A percentile compares a stretch with the other conserved stretches of the same genome.
Conservation (phyloP, 139 green algal species). For the Ostreobium quekettii region DNA sequence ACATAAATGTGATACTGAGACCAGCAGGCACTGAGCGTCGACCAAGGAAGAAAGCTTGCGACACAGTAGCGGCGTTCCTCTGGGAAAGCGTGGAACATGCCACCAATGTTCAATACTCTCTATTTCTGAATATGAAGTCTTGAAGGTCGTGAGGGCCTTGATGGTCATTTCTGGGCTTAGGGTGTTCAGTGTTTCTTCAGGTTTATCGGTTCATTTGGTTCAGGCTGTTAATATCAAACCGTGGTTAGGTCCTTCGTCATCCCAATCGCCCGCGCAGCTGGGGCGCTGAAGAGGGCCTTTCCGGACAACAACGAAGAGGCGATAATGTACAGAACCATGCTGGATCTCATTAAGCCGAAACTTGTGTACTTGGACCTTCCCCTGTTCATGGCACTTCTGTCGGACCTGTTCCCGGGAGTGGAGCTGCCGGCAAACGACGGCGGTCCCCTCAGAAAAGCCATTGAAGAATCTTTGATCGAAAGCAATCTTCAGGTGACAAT, state of each 20-base stretch:
- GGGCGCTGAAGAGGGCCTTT: constrained; percentile 63
- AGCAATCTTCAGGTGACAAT: constrained; percentile 54
- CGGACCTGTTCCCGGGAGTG: constrained; percentile 76
- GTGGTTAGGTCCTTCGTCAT: constrained; percentile 81
- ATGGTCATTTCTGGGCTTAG: too few species aligned
- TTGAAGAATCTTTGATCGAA: constrained; percentile 61
- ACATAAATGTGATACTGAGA: too few species aligned
- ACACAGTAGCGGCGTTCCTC: too few species aligned
- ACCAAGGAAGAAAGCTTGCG: too few species aligned
- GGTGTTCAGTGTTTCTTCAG: too few species aligned
- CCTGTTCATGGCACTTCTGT: constrained; percentile 73
- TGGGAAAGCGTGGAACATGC: too few species aligned
- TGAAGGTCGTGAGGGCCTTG: too few species aligned
- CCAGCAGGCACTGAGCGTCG: too few species aligned
- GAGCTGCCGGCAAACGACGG: constrained; percentile 54
- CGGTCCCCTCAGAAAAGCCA: constrained; percentile 41
- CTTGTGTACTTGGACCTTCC: constrained; percentile 76
- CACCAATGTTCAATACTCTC: too few species aligned
- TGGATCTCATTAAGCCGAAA: constrained; percentile 79
- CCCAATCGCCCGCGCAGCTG: constrained; percentile 67
- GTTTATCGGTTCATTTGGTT: too few species aligned
- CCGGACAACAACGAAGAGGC: constrained; percentile 68
- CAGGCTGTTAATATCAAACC: too few species aligned
- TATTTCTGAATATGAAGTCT: too few species aligned
- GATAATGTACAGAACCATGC: constrained; percentile 74